Evolutionary conservation across 306 rosid genomes (phyloP), one percentile per base, ranked within the genome.

Genomic region (Rosa rugosa): DNA sequence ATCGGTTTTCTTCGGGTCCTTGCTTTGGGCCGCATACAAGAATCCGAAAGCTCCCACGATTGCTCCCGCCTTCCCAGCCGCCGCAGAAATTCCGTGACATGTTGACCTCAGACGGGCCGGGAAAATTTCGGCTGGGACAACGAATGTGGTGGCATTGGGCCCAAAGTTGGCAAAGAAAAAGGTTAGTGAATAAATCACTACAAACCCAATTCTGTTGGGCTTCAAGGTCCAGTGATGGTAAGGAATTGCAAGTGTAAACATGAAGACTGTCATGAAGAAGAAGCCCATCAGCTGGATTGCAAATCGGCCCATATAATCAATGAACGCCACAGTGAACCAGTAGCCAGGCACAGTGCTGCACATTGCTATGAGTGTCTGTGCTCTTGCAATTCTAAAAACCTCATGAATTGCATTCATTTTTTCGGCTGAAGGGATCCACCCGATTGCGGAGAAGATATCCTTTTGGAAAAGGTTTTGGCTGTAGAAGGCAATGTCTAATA

Each of bases 391-490:
- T 56, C 44, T 87, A 17, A 51, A 92, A 75, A 90, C 90, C 66
- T 94, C 99, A 47, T 89, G 80, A 4, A 94, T 83, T 25, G 92
- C 99, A 67, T 78, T 94, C 99, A 94, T 94, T 14, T 84, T 71
- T 0, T 78, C 11, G 0, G 97, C 83, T 2, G 73, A 71, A 3
- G 97, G 98, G 56, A 94, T 72, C 98, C 98, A 94, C 17, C 97
- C 94, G 36, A 94, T 81, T 5, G 94, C 96, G 6, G 38, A 54
- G 82, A 92, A 94, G 64, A 94, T 89, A 66, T 94, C 98, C 77
- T 94, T 94, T 34, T 94, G 98, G 90, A 94, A 94, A 4, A 94
- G 97, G 63, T 92, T 94, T 71, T 90, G 96, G 76, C 98, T 92
- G 23, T 94, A 94, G 83, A 88, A 94, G 12, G 97, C 98, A 54